Conservation (phyloP, 805 yeast species). For the Torulaspora delbrueckii region DNA sequence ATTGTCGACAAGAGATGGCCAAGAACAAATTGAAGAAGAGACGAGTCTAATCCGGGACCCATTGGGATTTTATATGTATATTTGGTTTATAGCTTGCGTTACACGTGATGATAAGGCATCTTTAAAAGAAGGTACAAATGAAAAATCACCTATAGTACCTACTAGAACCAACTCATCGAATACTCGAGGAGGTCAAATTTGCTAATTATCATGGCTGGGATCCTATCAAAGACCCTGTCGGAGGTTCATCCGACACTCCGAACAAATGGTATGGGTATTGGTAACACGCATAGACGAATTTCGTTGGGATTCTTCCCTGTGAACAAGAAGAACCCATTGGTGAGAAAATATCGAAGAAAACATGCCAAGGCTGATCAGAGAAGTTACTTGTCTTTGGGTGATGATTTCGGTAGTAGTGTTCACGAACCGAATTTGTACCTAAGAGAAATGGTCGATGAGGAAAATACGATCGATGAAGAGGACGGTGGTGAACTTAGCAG, state of each 20-base stretch:
- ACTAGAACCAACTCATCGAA: neutral
- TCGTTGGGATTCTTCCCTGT: constrained; percentile 39
- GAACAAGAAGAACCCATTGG: constrained; percentile 40
- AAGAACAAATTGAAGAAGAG: constrained; percentile 30
- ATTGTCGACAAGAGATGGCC: constrained; percentile 48
- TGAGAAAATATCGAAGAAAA: constrained; percentile 29
- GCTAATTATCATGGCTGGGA: constrained; percentile 22
- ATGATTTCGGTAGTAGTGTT: constrained; percentile 34
- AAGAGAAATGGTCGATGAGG: constrained; percentile 25
- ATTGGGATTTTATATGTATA: neutral
- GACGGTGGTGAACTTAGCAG: constrained; percentile 38
- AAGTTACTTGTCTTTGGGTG: constrained; percentile 39
- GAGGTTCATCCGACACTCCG: constrained; percentile 38
- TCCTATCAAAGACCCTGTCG: constrained; percentile 31
- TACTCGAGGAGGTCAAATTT: neutral
- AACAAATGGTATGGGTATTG: constrained; percentile 42
- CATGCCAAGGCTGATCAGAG: constrained; percentile 35
- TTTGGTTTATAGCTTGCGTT: neutral
- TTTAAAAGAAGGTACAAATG: constrained; percentile 10
- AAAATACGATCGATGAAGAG: constrained; percentile 20
- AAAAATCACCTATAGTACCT: neutral
- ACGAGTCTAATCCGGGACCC: neutral
- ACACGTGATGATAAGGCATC: constrained; percentile 3
- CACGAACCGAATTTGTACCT: constrained; percentile 22
- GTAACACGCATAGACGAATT: constrained; percentile 38